Evolutionary conservation across 2,329 filamentous ascomycete genomes (phyloP), one percentile per base, ranked within the genome.

Genomic region (Colletotrichum cuscutae): DNA sequence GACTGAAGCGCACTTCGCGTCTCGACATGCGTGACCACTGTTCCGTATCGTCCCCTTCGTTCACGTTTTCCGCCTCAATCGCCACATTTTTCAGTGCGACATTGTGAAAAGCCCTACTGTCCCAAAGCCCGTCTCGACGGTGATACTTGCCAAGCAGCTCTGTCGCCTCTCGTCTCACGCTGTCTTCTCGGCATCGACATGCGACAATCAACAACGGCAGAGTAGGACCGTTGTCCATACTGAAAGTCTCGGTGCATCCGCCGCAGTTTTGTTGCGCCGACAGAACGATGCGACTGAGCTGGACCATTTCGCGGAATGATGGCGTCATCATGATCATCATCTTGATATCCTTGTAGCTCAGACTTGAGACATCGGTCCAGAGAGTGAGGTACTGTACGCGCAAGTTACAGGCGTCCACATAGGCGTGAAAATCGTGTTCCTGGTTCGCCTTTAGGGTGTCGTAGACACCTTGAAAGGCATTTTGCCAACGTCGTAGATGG

Each of bases 171-270:
- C 80, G 78, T 12, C 83, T 79, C 2, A 86, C 80, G 0, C 74
- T 71, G 1, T 77, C 76, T 58, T 85, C 82, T 7, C 83, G 81
- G 46, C 84, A 86, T 15, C 81, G 81, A 75, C 84, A 83, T 0
- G 85, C 78, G 1, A 81, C 80, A 1, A 85, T 76, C 42, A 85
- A 83, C 2, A 87, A 76, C 0, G 83, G 82, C 83, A 84, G 84
- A 4, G 83, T 85, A 76, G 83, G 85, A 0, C 85, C 85, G 4
- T 84, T 82, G 72, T 86, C 85, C 82, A 86, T 84, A 2, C 84
- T 81, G 68, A 86, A 86, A 46, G 80, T 80, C 5, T 80, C 79
- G 12, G 77, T 76, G 46, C 75, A 74, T 22, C 19, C 68, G 52
- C 59, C 54, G 49, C 69, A 68, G 22, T 54, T 65, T 0, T 37